Base-by-base conservation (phyloP, 176 grass and related monocot genomes). In the Oryza officinalis region DNA sequence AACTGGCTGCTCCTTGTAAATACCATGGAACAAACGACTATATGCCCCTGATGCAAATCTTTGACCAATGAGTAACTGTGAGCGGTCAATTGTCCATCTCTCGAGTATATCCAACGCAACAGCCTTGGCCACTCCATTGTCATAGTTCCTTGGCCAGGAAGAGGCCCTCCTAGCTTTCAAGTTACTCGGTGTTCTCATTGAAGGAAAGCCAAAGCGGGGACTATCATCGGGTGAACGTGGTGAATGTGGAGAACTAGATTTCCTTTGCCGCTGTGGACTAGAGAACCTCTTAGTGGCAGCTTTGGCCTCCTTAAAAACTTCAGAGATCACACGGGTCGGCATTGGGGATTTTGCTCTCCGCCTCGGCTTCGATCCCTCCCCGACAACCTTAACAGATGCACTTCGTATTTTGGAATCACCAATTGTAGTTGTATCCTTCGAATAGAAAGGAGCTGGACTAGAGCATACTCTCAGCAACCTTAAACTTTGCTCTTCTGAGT, bases 1-100 rank as follows among this genome's bases (percentile, higher is more conserved):
- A 81, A 96, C 97, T 43, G 85, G 83, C 27, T 89, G 72, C 31
- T 96, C 88, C 75, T 92, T 79, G 69, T 99, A 99, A 67, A 96
- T 87, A 63, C 97, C 97, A 69, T 89, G 93, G 77, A 96, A 92
- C 78, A 99, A 49, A 59, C 90, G 90, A 69, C 97, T 99, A 57
- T 99, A 91, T 2, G 94, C 81, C 9, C 97, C 97, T 0, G 93
- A 92, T 9, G 97, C 93, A 79, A 99, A 99, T 22, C 91, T 80
- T 22, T 88, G 86, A 3, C 97, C 93, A 4, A 99, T 61, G 64
- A 94, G 94, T 76, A 99, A 74, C 76, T 91, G 77, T 0, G 97
- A 99, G 28, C 87, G 87, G 59, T 99, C 86, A 9, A 94, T 88
- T 0, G 71, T 86, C 97, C 91, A 96, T 78, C 46, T 90, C 83